Evolutionary conservation across 23 red algal genomes (phyloP).

Genomic region (Porphyridium purpureum): DNA sequence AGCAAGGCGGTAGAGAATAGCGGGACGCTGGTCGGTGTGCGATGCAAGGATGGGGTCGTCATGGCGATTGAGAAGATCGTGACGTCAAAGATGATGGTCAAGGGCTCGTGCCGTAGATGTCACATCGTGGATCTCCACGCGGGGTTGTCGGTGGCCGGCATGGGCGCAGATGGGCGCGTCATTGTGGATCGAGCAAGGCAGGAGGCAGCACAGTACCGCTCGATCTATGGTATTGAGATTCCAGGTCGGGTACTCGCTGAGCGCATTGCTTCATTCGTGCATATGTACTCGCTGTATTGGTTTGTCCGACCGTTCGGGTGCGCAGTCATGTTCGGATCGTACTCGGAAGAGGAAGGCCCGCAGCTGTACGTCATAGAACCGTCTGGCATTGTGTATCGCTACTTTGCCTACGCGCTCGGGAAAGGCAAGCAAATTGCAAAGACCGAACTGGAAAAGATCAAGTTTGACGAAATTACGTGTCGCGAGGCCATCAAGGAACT

Average conservation of each 20-base stretch:
- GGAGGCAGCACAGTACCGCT: conserved; percentile 58
- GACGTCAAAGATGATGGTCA: conserved; percentile 54
- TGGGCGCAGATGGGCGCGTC: conserved; percentile 78
- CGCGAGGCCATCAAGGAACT: conserved; percentile 64
- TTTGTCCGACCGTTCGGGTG: conserved; percentile 95
- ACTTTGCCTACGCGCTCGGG: conserved; percentile 68
- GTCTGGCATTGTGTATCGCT: conserved; percentile 60
- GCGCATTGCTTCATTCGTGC: conserved; percentile 79
- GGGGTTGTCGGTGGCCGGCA: conserved; percentile 56
- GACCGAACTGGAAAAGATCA: conserved; percentile 83
- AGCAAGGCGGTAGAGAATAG: conserved; percentile 89
- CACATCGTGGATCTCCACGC: conserved; percentile 78
- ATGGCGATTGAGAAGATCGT: conserved; percentile 88
- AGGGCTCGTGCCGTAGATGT: conserved; percentile 41
- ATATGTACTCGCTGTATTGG: conserved; percentile 91
- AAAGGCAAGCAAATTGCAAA: conserved; percentile 72
- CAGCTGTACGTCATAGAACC: conserved; percentile 91
- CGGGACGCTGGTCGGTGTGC: conserved; percentile 63
- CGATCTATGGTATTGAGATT: conserved; percentile 64
- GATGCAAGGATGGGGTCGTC: conserved; percentile 84
- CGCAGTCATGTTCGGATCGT: conserved; percentile 51
- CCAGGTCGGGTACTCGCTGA: conserved; percentile 74
- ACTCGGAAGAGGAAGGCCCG: conserved; percentile 18
- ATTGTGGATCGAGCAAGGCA: conserved; percentile 14
- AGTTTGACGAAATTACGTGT: conserved; percentile 34